A percentile compares a stretch with the other conserved stretches of the same genome.
These are phyloP conservation scores for Pseudogymnoascus sp. DNA, from an alignment of 2,329 filamentous ascomycete genomes.

Conservation along the genomic window DNA sequence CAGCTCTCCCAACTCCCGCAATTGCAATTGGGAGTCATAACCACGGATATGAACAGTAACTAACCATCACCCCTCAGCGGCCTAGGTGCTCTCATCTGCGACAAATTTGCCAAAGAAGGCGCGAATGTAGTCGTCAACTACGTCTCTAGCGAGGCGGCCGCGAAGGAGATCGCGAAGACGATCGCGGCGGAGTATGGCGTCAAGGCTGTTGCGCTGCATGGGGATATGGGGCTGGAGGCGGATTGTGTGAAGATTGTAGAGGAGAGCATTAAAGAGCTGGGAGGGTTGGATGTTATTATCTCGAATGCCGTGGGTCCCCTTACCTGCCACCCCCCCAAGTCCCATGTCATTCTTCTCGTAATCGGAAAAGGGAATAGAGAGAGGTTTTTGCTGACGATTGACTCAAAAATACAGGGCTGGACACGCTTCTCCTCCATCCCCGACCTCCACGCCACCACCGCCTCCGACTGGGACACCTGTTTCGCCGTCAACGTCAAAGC, in stretches of 20 bases:
- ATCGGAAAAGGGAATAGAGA: not conserved
- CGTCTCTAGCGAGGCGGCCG: constrained; percentile 46
- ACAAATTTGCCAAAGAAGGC: constrained; percentile 56
- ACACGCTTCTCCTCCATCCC: constrained; percentile 25
- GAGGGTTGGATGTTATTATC: constrained; percentile 58
- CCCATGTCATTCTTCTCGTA: too few relatives aligned
- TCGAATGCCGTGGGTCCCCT: constrained; percentile 61
- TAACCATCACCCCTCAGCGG: too few relatives aligned
- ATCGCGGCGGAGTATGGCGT: constrained; percentile 43
- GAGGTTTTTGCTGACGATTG: not conserved
- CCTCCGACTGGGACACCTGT: constrained; percentile 33
- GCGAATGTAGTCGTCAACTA: constrained; percentile 62
- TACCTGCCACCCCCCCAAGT: too few relatives aligned
- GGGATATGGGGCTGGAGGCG: constrained; percentile 47
- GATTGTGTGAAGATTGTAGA: constrained; percentile 49
- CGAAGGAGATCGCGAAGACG: constrained; percentile 44
- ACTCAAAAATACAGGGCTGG: constrained; percentile 19
- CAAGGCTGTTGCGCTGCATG: constrained; percentile 49
- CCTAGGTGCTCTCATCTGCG: constrained; percentile 52
- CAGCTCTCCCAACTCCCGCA: not conserved
- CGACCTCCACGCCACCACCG: constrained; percentile 20
- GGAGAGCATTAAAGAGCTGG: constrained; percentile 47
- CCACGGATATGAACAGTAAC: too few relatives aligned
- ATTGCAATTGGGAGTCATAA: too few relatives aligned
- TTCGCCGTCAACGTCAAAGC: constrained; percentile 57